phyloP scores from a whole-genome alignment of 192 early-diverging fungal genomes.

The Obelidium mucronatum region DNA sequence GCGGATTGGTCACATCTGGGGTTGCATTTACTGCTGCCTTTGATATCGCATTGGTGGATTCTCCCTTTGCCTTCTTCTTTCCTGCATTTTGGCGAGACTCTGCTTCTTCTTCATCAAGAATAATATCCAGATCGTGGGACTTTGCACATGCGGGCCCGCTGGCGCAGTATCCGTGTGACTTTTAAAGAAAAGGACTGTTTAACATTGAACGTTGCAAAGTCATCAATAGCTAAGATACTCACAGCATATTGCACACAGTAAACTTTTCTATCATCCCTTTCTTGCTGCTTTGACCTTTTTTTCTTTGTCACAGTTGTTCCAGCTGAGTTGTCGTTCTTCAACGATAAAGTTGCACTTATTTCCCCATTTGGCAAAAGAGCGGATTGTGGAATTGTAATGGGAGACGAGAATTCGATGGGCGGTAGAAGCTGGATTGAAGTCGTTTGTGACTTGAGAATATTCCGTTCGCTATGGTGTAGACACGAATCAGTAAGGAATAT shows the following conservation, averaged over 20 bases:
- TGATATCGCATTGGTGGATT: too few relatives aligned
- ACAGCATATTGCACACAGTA: constrained; percentile 89
- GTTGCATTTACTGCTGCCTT: too few relatives aligned
- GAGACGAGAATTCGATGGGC: constrained; percentile 25
- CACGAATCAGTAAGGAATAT: neutral
- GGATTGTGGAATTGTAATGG: neutral
- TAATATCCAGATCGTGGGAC: constrained; percentile 88
- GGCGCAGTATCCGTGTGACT: constrained; percentile 84
- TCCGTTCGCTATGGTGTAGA: constrained; percentile 5
- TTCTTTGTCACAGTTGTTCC: too few relatives aligned
- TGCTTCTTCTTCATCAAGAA: constrained; percentile 77
- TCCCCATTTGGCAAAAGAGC: constrained; percentile 10
- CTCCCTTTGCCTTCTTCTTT: too few relatives aligned
- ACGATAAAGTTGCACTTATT: constrained; percentile 17
- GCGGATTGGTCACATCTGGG: too few relatives aligned
- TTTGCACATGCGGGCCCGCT: constrained; percentile 68
- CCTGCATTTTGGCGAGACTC: constrained; percentile 37
- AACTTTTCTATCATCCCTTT: constrained; percentile 15
- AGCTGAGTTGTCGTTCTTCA: too few relatives aligned
- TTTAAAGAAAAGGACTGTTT: neutral
- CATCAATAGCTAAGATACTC: constrained; percentile 44
- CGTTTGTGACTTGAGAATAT: neutral
- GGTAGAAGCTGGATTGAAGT: neutral
- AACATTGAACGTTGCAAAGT: constrained; percentile 1
- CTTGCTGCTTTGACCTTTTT: neutral